Evolutionary conservation across 768 basidiomycete species (phyloP), one percentile per base, ranked within the genome.

Genomic region (Leccinellum rugosiceps): DNA sequence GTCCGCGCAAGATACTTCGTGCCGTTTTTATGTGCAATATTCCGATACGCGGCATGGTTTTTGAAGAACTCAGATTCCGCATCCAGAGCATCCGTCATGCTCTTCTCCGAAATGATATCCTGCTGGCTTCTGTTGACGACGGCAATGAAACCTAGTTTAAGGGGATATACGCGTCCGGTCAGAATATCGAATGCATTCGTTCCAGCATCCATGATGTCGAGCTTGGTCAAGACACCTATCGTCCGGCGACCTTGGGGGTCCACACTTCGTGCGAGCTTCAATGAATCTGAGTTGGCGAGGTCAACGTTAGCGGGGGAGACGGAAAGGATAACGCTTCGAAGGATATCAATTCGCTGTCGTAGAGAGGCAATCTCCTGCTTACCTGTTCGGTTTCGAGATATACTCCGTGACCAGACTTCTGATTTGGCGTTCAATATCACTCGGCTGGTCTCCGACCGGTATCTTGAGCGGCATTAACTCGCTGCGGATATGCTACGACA

Each of bases 191-290:
- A 77, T 21, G 97, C 97, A 71, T 99, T 98, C 34, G 97, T 99
- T 28, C 97, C 97, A 6, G 95, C 95, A 66, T 98, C 97, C 97
- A 99, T 99, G 47, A 99, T 82, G 75, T 99, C 97, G 32, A 98
- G 84, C 74, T 99, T 99, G 14, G 96, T 96, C 51, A 99, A 80
- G 19, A 99, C 90, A 51, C 97, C 97, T 55, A 98, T 93, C 13
- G 97, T 99, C 30, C 97, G 85, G 30, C 97, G 86, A 11, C 96
- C 95, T 73, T 97, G 93, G 0, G 96, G 92, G 67, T 99, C 97
- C 48, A 98, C 94, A 11, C 87, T 85, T 46, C 97, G 90, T 11
- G 96, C 97, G 34, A 99, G 87, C 72, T 98, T 98, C 58, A 99
- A 84, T 2, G 97, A 89, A 72, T 98, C 97, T 0, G 97, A 98